phyloP scores from a whole-genome alignment of 140 eudicot species.

The Stevia rebaudiana region DNA sequence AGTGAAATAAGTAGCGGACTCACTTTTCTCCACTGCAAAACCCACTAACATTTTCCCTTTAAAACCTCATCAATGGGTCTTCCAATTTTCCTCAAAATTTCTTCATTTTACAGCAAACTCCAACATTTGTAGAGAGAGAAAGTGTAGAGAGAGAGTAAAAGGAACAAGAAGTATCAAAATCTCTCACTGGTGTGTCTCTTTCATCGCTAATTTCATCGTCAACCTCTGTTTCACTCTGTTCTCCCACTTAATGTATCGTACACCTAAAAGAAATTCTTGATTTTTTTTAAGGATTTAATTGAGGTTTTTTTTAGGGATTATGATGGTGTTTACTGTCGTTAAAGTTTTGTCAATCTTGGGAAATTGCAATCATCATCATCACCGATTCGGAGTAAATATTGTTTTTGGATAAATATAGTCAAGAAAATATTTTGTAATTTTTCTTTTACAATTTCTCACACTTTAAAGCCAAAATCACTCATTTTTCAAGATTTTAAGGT shows the following conservation, averaged over 20 bases:
- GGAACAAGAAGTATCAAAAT: not conserved
- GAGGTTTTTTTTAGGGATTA: not conserved
- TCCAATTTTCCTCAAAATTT: constrained; percentile 9
- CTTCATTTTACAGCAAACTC: constrained; percentile 5
- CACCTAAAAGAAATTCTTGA: not conserved
- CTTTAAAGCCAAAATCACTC: not conserved
- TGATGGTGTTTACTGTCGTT: not conserved
- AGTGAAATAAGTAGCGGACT: constrained; percentile 16
- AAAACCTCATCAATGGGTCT: constrained; percentile 29
- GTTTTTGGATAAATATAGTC: constrained; percentile 8
- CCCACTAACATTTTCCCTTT: constrained; percentile 26
- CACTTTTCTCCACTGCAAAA: constrained; percentile 32
- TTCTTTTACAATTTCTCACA: not conserved
- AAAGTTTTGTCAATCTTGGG: constrained; percentile 21
- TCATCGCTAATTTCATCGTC: not conserved
- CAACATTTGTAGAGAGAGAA: constrained; percentile 23
- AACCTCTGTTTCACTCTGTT: not conserved
- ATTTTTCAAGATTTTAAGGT: constrained; percentile 21
- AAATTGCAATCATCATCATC: constrained; percentile 19
- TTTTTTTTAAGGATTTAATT: not conserved
- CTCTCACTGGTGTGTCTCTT: constrained; percentile 21
- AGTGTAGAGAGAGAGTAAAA: constrained; percentile 3
- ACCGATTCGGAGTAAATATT: constrained; percentile 10
- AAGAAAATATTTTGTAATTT: constrained; percentile 9
- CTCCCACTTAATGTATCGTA: not conserved